phyloP scores from a whole-genome alignment of 345 rosid species.

The Moricandia arvensis region DNA sequence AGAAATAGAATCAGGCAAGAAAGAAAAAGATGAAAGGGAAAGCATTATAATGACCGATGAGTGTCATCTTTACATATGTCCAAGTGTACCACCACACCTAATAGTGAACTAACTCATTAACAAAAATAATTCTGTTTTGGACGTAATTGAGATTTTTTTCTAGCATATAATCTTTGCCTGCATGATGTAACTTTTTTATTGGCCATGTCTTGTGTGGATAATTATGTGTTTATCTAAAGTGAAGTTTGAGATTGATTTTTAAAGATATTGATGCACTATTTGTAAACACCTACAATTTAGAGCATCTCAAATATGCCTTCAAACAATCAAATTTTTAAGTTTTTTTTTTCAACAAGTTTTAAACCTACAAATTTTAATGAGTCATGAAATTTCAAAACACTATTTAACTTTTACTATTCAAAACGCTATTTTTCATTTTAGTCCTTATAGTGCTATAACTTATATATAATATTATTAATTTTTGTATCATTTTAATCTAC shows the following conservation, averaged over 20 bases:
- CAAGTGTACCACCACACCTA: neutral
- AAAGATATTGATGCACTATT: neutral
- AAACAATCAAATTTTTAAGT: no score
- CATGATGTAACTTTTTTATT: neutral
- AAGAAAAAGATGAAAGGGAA: slow-evolving; percentile 13
- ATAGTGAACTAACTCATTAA: slow-evolving; percentile 14
- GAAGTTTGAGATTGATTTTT: neutral
- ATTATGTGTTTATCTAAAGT: neutral
- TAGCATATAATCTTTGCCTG: neutral
- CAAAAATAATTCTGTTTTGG: neutral
- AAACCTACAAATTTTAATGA: no score
- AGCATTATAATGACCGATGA: slow-evolving; percentile 12
- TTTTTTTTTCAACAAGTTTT: no score
- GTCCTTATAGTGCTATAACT: no score
- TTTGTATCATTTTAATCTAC: no score
- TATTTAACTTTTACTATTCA: no score
- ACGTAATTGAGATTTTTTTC: neutral
- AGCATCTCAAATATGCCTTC: no score
- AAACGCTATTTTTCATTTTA: no score
- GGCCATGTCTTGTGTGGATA: neutral
- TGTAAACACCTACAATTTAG: neutral
- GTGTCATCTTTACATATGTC: slow-evolving; percentile 9
- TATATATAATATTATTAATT: no score
- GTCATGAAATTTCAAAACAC: no score
- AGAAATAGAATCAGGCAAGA: neutral